Conservation (phyloP, 1,284 basidiomycete species). For the Moesziomyces aphidis region DNA sequence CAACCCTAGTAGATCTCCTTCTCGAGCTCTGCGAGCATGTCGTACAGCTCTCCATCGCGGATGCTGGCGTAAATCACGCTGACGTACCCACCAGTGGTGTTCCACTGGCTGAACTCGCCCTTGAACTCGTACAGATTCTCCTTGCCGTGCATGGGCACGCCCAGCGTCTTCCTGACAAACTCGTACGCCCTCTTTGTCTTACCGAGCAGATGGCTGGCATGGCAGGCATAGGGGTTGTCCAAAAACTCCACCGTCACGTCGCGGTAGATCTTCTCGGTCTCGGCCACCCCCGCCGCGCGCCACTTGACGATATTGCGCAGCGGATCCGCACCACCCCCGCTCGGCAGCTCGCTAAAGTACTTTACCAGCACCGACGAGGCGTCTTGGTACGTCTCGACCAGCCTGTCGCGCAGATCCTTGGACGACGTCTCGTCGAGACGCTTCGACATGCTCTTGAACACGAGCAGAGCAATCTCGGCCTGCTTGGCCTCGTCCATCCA, state of each 20-base stretch:
- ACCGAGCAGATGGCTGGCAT: constrained; percentile 55
- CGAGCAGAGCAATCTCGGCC: constrained; percentile 34
- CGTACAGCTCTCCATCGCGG: constrained; percentile 52
- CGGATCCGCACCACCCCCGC: constrained; percentile 58
- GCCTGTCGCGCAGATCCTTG: constrained; percentile 51
- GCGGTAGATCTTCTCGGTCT: constrained; percentile 52
- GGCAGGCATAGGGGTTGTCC: constrained; percentile 57
- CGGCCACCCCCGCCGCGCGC: constrained; percentile 49
- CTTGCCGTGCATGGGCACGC: constrained; percentile 61
- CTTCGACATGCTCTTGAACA: constrained; percentile 50
- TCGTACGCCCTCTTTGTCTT: constrained; percentile 56
- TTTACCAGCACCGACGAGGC: constrained; percentile 54
- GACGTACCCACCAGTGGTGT: constrained; percentile 51
- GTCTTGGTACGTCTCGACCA: constrained; percentile 57
- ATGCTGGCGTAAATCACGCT: constrained; percentile 53
- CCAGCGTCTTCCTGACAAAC: constrained; percentile 57
- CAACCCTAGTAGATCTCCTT: constrained; percentile 10
- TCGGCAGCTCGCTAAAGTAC: constrained; percentile 59
- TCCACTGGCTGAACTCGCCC: constrained; percentile 47
- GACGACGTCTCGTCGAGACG: constrained; percentile 60
- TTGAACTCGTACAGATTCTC: constrained; percentile 60
- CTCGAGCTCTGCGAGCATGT: constrained; percentile 43
- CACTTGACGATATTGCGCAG: constrained; percentile 60
- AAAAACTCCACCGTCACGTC: constrained; percentile 53
- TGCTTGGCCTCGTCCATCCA: constrained; percentile 57